phyloP scores from a whole-genome alignment of 2,329 filamentous ascomycete species.

The Xenoacremonium recifei region DNA sequence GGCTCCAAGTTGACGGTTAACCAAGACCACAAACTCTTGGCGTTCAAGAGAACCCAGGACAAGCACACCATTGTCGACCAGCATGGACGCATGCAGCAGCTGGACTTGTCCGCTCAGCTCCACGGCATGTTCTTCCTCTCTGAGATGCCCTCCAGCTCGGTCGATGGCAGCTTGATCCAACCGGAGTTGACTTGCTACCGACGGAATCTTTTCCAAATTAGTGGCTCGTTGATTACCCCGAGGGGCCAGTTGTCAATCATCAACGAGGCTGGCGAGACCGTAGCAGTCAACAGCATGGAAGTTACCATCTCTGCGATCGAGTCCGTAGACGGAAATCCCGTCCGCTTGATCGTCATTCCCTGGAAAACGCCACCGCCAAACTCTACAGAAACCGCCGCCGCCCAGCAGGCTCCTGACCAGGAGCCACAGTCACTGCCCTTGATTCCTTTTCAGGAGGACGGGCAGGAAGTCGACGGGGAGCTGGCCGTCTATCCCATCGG shows the following conservation, averaged over 20 bases:
- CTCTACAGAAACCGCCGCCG: constrained; percentile 62
- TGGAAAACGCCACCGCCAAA: constrained; percentile 94
- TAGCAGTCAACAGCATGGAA: constrained; percentile 80
- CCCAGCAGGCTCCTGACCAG: constrained; percentile 71
- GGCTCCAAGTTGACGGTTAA: constrained; percentile 55
- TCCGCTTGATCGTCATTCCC: constrained; percentile 93
- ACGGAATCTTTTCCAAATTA: constrained; percentile 93
- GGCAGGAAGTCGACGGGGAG: constrained; percentile 65
- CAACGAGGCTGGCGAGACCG: constrained; percentile 79
- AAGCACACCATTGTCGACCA: constrained; percentile 60
- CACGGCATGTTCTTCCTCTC: constrained; percentile 90
- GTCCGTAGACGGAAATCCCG: constrained; percentile 87
- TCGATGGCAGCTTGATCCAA: constrained; percentile 58
- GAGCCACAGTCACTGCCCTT: constrained; percentile 83
- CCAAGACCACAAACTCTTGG: constrained; percentile 60
- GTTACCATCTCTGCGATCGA: constrained; percentile 89
- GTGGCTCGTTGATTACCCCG: constrained; percentile 80
- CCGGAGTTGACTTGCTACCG: constrained; percentile 94
- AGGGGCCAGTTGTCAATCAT: constrained; percentile 76
- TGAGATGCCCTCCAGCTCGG: constrained; percentile 67
- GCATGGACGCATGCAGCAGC: constrained; percentile 58
- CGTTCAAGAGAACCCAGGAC: constrained; percentile 56
- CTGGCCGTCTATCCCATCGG: constrained; percentile 89
- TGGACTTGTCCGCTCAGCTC: constrained; percentile 69
- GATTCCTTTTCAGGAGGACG: constrained; percentile 63